Evolutionary conservation across 495 filamentous ascomycete species (phyloP), one percentile per base, ranked within the genome.

Genomic region (Lasiosphaeria miniovina): DNA sequence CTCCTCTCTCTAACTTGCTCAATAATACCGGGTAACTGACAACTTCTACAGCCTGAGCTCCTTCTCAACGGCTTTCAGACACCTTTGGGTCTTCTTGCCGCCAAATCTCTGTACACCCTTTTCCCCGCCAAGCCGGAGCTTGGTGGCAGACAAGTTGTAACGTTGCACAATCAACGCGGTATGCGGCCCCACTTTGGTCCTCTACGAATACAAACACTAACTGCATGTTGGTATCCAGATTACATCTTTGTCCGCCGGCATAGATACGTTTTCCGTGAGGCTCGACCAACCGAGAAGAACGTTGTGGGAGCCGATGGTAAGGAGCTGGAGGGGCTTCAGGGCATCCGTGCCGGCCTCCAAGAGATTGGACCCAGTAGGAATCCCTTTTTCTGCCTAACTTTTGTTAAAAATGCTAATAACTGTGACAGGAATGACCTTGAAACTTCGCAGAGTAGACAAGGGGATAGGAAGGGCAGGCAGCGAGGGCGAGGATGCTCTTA

Each of bases 41-140:
- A 32, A 0, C 8, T 6, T 8, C 31, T 10, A 11, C 33, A 72
- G 70, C 94, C 93, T 4, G 94, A 98, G 74, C 82, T 98, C 45
- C 90, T 97, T 52, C 82, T 98, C 40, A 97, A 97, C 73, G 92
- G 93, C 69, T 98, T 98, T 79, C 85, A 90, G 64, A 98, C 95
- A 0, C 91, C 94, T 0, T 78, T 98, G 9, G 95, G 95, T 71
- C 77, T 96, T 4, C 79, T 96, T n/a, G 91, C 90, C 0, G 94
- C 92, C 10, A 87, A 90, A 62, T 78, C 96, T 1, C 93, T 98
- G 80, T 82, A 87, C 60, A 84, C 84, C 0, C 73, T 97, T 43
- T 97, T 94, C 76, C 93, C 93, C 1, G 79, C 87, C 3, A 82
- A 85, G 55, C 92, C 94, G 4, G 90, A 98, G 58, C 74, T 96